phyloP scores from a whole-genome alignment of 2,329 filamentous ascomycete species.

The Aspergillus sp. region DNA sequence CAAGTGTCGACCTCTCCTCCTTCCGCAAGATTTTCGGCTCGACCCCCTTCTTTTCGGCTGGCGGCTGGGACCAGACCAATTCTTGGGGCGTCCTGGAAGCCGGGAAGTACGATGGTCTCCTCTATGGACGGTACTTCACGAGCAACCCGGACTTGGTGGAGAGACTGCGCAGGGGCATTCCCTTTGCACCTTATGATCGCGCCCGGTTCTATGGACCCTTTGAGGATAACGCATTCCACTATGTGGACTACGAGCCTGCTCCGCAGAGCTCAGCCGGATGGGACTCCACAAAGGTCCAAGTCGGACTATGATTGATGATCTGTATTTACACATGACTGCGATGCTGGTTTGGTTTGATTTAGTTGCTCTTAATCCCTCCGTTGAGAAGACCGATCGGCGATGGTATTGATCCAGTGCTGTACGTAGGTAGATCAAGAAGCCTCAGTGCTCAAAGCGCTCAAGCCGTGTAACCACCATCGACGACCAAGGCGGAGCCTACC shows the following conservation, averaged over 20 bases:
- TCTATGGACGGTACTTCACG: slow-evolving; percentile 53
- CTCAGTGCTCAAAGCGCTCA: slow-evolving; percentile 1
- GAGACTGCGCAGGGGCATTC: slow-evolving; percentile 44
- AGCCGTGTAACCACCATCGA: slow-evolving; percentile 31
- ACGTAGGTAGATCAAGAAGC: background rate
- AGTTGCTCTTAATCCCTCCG: background rate
- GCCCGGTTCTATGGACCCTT: slow-evolving; percentile 48
- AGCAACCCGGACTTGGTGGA: slow-evolving; percentile 54
- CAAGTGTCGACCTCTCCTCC: slow-evolving; percentile 47
- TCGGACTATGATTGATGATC: background rate
- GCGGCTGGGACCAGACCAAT: slow-evolving; percentile 57
- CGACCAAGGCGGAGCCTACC: slow-evolving; percentile 38
- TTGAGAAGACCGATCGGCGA: background rate
- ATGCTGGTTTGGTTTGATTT: background rate
- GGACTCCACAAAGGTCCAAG: background rate
- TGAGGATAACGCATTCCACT: slow-evolving; percentile 35
- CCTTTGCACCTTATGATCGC: slow-evolving; percentile 48
- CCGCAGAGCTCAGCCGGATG: slow-evolving; percentile 5
- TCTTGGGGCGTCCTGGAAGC: slow-evolving; percentile 53
- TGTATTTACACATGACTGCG: background rate
- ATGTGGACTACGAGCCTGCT: slow-evolving; percentile 32
- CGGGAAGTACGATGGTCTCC: slow-evolving; percentile 50
- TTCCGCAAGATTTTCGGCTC: slow-evolving; percentile 56
- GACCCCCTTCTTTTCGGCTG: slow-evolving; percentile 59
- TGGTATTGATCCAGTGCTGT: background rate